Evolutionary conservation across 768 basidiomycete genomes (phyloP), one percentile per base, ranked within the genome.

Genomic region (Atractiella rhizophila): DNA sequence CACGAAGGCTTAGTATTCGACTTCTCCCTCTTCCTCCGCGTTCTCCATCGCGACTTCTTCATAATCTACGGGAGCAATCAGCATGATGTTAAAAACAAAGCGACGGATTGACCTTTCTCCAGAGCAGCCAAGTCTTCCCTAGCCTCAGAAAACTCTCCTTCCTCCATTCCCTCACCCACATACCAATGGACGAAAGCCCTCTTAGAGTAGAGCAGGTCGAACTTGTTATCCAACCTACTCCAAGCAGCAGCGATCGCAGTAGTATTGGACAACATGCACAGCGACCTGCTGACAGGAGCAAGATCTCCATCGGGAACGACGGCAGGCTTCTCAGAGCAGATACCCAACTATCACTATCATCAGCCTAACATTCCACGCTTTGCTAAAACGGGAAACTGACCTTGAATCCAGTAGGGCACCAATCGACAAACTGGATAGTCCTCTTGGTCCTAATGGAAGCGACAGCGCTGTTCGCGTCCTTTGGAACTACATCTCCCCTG

Each of bases 91-190:
- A n/a, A n/a, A n/a, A n/a, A n/a, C n/a, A n/a, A n/a, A n/a, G n/a
- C n/a, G n/a, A n/a, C n/a, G n/a, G n/a, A 30, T 30, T 12, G 16
- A 30, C 12, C 82, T 59, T 80, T 86, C 64, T 94, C 86, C 44
- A 96, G 71, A 6, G 88, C 88, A 31, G 88, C 88, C 47, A 96
- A 73, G 63, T 96, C 88, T 60, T 96, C 88, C 52, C 86, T 77
- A 35, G 88, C 88, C 63, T 91, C 86, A 35, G 82, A 85, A 64
- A 94, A 94, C 64, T 96, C 88, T 61, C 88, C 88, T 67, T 96
- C 88, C 59, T 94, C 88, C 88, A 96, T 94, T 66, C 88, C 88
- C 64, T 96, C 86, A 57, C 86, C 86, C 47, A 91, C 86, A 56
- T 39, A 55, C 52, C 52, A 55, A 43, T 55, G 54, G 19, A 52